Evolutionary conservation across 2,329 filamentous ascomycete genomes (phyloP).

Genomic region (Apiospora arundinis): DNA sequence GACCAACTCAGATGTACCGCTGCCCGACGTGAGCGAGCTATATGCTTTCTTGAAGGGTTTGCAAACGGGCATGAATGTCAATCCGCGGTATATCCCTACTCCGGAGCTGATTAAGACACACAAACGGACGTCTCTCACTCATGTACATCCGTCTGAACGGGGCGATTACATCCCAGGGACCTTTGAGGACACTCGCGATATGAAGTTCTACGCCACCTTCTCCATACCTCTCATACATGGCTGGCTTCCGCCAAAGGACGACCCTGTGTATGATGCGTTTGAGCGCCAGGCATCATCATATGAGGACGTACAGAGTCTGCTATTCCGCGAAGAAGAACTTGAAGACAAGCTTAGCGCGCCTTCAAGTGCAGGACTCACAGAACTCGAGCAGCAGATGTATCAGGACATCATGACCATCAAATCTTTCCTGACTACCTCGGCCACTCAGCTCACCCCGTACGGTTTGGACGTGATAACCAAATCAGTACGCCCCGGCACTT

Average conservation of each 20-base stretch:
- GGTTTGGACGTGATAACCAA: conserved; percentile 78
- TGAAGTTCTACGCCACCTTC: conserved; percentile 91
- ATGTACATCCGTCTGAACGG: conserved; percentile 58
- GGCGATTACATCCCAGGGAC: conserved; percentile 65
- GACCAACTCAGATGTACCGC: conserved; percentile 63
- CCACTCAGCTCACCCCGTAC: conserved; percentile 85
- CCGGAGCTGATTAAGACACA: conserved; percentile 53
- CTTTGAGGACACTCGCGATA: conserved; percentile 87
- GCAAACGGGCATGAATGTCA: conserved; percentile 98
- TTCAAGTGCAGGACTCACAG: conserved; percentile 62
- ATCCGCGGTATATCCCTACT: conserved; percentile 80
- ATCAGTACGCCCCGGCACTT: conserved; percentile 74
- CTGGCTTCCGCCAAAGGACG: conserved; percentile 78
- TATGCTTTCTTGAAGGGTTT: conserved; percentile 87
- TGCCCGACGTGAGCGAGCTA: conserved; percentile 88
- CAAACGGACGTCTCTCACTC: conserved; percentile 58
- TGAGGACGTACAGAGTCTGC: conserved; percentile 87
- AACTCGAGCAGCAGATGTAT: conserved; percentile 78
- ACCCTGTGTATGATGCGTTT: conserved; percentile 73
- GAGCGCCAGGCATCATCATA: conserved; percentile 80
- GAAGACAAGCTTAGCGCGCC: conserved; percentile 73
- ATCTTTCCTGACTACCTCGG: conserved; percentile 76
- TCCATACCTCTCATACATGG: conserved; percentile 89
- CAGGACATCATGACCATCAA: conserved; percentile 87
- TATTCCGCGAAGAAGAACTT: conserved; percentile 88